Conservation (phyloP, 768 basidiomycete species). For the Boletus edulis region DNA sequence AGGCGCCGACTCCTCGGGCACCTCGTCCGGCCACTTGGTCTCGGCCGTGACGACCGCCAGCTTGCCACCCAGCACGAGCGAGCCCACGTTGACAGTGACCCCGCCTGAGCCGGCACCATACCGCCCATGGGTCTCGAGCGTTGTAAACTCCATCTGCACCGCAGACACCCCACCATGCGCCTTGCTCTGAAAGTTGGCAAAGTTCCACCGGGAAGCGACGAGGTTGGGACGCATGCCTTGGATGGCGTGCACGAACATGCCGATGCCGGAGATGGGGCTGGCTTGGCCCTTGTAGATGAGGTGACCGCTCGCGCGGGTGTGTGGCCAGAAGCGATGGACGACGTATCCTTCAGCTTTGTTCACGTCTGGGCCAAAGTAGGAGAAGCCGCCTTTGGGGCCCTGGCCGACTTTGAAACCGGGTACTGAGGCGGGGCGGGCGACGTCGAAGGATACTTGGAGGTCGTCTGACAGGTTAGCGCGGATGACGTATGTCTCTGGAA, state of each 20-base stretch:
- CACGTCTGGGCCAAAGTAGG: constrained; percentile 76
- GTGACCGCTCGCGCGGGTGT: constrained; percentile 58
- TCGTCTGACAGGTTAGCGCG: constrained; percentile 76
- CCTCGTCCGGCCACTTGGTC: constrained; percentile 71
- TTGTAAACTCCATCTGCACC: constrained; percentile 95
- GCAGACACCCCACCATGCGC: constrained; percentile 76
- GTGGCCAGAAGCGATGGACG: constrained; percentile 90
- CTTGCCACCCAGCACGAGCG: constrained; percentile 77
- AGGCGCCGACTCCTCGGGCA: constrained; percentile 41
- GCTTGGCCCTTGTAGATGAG: constrained; percentile 67
- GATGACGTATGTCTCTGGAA: constrained; percentile 77
- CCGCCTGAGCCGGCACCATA: constrained; percentile 79
- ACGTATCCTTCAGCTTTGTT: constrained; percentile 80
- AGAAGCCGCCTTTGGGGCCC: constrained; percentile 84
- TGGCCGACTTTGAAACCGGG: constrained; percentile 92
- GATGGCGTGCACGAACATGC: constrained; percentile 94
- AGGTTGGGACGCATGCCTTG: constrained; percentile 98
- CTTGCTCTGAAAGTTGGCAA: constrained; percentile 83
- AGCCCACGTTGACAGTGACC: constrained; percentile 83
- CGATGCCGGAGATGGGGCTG: constrained; percentile 53
- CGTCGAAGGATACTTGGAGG: constrained; percentile 74
- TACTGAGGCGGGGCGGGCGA: constrained; percentile 63
- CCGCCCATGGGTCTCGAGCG: constrained; percentile 73
- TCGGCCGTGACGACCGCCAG: constrained; percentile 76
- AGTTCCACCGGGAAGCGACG: constrained; percentile 94